Evolutionary conservation across 768 basidiomycete species (phyloP).

Genomic region (Suillus variegatus): DNA sequence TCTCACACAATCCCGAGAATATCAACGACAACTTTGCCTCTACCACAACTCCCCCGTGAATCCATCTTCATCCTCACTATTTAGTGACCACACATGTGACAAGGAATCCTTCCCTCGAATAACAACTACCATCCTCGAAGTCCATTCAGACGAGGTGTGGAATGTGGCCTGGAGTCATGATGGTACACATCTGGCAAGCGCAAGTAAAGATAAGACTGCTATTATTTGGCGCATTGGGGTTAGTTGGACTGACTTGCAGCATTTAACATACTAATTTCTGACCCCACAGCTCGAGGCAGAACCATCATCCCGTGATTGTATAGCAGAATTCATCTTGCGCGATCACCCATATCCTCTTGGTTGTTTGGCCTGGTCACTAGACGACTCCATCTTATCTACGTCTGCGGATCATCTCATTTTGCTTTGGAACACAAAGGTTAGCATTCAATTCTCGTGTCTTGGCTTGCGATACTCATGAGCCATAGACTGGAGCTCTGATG

Average conservation of each 20-base stretch:
- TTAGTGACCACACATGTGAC: slow-evolving; percentile 83
- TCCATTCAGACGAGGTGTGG: slow-evolving; percentile 95
- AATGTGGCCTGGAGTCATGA: slow-evolving; percentile 93
- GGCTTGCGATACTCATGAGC: slow-evolving; percentile 15
- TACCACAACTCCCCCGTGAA: slow-evolving; percentile 80
- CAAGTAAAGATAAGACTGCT: slow-evolving; percentile 82
- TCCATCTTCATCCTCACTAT: slow-evolving; percentile 71
- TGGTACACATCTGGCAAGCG: slow-evolving; percentile 82
- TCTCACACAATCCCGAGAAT: slow-evolving; percentile 78
- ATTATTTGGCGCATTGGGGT: slow-evolving; percentile 91
- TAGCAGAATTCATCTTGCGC: slow-evolving; percentile 56
- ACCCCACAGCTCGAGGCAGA: slow-evolving; percentile 45
- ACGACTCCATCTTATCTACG: slow-evolving; percentile 82
- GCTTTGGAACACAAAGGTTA: slow-evolving; percentile 89
- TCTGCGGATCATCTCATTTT: slow-evolving; percentile 80
- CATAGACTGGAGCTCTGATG: slow-evolving; percentile 73
- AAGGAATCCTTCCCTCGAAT: slow-evolving; percentile 80
- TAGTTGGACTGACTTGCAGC: slow-evolving; percentile 31
- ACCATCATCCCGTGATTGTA: slow-evolving; percentile 59
- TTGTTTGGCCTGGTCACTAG: slow-evolving; percentile 90
- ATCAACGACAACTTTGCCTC: slow-evolving; percentile 80
- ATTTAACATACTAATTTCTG: slow-evolving; percentile 16
- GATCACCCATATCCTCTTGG: slow-evolving; percentile 83
- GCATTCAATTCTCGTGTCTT: slow-evolving; percentile 11
- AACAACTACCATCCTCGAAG: slow-evolving; percentile 82